Conservation (phyloP, 2,329 filamentous ascomycete species). For the Sphaceloma murrayae region DNA sequence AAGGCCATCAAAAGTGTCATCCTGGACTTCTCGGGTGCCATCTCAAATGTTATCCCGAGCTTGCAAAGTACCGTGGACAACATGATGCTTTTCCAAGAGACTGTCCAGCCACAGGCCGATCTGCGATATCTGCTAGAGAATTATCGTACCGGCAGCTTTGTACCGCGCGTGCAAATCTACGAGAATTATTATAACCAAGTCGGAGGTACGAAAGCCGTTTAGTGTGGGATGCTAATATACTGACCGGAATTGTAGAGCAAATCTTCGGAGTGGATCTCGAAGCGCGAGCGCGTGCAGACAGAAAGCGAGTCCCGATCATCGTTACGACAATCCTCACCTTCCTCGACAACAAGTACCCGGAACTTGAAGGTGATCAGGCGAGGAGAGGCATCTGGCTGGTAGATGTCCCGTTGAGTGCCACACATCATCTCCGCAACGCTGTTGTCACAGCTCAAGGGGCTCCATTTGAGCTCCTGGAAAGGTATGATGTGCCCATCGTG, state of each 20-base stretch:
- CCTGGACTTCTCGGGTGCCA: slow-evolving; percentile 90
- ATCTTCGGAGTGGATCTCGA: slow-evolving; percentile 98
- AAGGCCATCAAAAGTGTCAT: slow-evolving; percentile 98
- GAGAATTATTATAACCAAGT: slow-evolving; percentile 99
- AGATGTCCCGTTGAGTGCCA: slow-evolving; percentile 76
- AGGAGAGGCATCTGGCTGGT: slow-evolving; percentile 87
- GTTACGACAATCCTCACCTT: slow-evolving; percentile 91
- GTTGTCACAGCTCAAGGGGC: slow-evolving; percentile 83
- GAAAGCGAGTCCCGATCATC: slow-evolving; percentile 87
- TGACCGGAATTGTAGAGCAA: slow-evolving; percentile 53
- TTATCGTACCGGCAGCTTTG: slow-evolving; percentile 88
- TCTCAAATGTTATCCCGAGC: slow-evolving; percentile 95
- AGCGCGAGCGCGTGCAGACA: slow-evolving; percentile 80
- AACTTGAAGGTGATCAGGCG: slow-evolving; percentile 91
- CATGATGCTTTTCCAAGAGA: slow-evolving; percentile 99
- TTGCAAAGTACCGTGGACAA: slow-evolving; percentile 93
- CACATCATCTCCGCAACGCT: slow-evolving; percentile 70
- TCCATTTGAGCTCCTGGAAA: slow-evolving; percentile 64
- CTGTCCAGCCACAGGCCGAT: slow-evolving; percentile 85
- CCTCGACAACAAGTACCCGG: slow-evolving; percentile 89
- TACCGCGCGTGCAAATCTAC: slow-evolving; percentile 83
- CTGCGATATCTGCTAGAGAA: slow-evolving; percentile 91
- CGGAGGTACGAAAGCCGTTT: slow-evolving; percentile 46
- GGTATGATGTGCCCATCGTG: slow-evolving; percentile 89
- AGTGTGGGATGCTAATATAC: neutral